These are phyloP conservation scores for Tricholoma sp. DNA, from an alignment of 768 basidiomycete species.

Conservation along the genomic window DNA sequence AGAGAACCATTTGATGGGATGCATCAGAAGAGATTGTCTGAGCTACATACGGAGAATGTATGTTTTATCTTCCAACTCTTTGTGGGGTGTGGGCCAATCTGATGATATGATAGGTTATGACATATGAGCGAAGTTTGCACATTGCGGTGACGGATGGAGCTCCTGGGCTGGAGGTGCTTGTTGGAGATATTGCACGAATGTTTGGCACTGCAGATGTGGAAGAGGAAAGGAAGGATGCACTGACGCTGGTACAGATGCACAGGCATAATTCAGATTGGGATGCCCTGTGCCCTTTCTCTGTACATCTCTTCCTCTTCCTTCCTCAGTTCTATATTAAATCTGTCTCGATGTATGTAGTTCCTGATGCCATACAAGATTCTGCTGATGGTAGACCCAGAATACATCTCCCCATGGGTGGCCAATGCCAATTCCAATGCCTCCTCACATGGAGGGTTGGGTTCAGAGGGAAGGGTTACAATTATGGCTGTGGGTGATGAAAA, in stretches of 20 bases:
- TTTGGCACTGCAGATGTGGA: slow-evolving; percentile 46
- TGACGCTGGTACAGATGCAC: slow-evolving; percentile 54
- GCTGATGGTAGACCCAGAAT: slow-evolving; percentile 43
- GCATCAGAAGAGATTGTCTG: slow-evolving; percentile 86
- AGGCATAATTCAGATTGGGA: slow-evolving; percentile 89
- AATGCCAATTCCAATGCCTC: slow-evolving; percentile 1
- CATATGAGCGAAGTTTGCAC: slow-evolving; percentile 68
- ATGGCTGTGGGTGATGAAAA: slow-evolving; percentile 50
- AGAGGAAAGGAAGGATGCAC: slow-evolving; percentile 26
- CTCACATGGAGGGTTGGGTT: not conserved
- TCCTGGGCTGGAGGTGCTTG: slow-evolving; percentile 65
- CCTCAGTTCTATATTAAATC: not conserved
- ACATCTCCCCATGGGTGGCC: slow-evolving; percentile 45
- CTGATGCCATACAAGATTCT: slow-evolving; percentile 79
- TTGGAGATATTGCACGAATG: slow-evolving; percentile 49
- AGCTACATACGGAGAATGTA: slow-evolving; percentile 84
- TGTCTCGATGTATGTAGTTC: slow-evolving; percentile 51
- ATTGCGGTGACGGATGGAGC: slow-evolving; percentile 80
- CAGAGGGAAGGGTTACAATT: slow-evolving; percentile 44
- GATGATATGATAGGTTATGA: slow-evolving; percentile 29
- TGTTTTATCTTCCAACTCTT: too few species aligned
- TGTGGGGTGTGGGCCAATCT: too few species aligned
- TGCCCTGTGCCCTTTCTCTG: slow-evolving; percentile 72
- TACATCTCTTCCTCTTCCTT: slow-evolving; percentile 25
- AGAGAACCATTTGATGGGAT: slow-evolving; percentile 67